phyloP scores from a whole-genome alignment of 106 monocot genomes.

The Acorus calamus region DNA sequence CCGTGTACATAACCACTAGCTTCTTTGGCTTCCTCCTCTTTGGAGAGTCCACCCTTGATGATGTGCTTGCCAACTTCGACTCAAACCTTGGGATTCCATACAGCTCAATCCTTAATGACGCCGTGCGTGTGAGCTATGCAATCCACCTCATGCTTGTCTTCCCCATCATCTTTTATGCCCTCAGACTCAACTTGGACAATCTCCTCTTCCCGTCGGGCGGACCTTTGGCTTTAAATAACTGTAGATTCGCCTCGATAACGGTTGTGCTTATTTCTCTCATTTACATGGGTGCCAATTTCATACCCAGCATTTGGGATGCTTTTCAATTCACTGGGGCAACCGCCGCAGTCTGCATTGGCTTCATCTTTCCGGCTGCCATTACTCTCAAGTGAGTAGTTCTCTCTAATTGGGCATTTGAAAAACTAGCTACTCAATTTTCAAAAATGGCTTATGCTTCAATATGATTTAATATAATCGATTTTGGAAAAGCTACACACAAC shows the following conservation, averaged over 20 bases:
- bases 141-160: conserved; percentile 91
- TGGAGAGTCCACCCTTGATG: conserved; percentile 76
- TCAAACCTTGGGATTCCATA: conserved; percentile 75
- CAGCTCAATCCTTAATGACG: conserved; percentile 52
- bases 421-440: no score
- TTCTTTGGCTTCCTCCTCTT: conserved; percentile 90
- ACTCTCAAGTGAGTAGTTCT: conserved; percentile 43
- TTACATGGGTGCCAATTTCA: conserved; percentile 65
- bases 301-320: conserved; percentile 95
- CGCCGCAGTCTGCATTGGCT: conserved; percentile 82
- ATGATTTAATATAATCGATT: no score
- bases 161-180: conserved; percentile 79
- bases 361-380: conserved; percentile 87
- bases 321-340: conserved; percentile 96
- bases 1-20: conserved; percentile 74
- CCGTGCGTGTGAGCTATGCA: conserved; percentile 73
- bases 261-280: conserved; percentile 32
- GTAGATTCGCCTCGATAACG: conserved; percentile 46
- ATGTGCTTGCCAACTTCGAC: conserved; percentile 91
- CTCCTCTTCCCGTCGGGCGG: conserved; percentile 58
- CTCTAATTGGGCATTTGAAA: neutral
- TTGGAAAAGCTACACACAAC: no score
- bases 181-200: conserved; percentile 77
- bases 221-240: conserved; percentile 44
- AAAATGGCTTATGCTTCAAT: no score